Base-by-base conservation (phyloP, 805 yeast species). In the Candida peoriensis region DNA sequence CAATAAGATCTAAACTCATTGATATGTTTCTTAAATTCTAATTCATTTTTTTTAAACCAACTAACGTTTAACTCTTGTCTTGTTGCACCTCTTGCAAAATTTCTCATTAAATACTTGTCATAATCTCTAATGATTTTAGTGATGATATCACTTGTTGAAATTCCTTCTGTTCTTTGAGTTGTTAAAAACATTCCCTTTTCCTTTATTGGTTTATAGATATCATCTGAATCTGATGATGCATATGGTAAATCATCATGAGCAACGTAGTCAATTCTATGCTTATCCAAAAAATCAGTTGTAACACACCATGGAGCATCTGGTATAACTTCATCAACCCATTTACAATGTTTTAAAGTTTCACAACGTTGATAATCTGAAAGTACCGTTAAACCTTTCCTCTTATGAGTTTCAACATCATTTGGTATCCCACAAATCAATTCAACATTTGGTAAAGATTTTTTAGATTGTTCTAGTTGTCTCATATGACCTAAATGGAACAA, bases 241-340 rank as follows among this genome's bases (percentile, higher is more conserved):
- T 93, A 93, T 1, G 98, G 98, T 43, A 87, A 66, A 60, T 93
- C 97, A 63, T 93, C 98, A 60, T 93, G 98, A 2, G 98, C 98
- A 41, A 90, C 96, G 52, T 87, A 93, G 59, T 93, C 98, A 47
- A 93, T 87, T 36, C 78, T 66, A 61, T 93, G 96, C 48, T 81
- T 61, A 31, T 66, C 66, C 46, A 93, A 61, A 50, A 93, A 93
- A 29, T 81, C 87, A 36, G 87, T 76, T 3, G 88, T 82, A 19
- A 93, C 88, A 48, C 83, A 75, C 98, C 98, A 93, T 11, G 98
- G 98, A 2, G 97, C 96, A 57, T 85, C 68, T 20, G 90, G 88
- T 36, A 93, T 70, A 20, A 93, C 97, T 58, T 93, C 97, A 58
- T 93, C 97, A 17, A 93, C 98, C 98, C 98, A 93, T 50, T 70